Evolutionary conservation across 805 yeast genomes (phyloP).

Genomic region (Candida anglica): DNA sequence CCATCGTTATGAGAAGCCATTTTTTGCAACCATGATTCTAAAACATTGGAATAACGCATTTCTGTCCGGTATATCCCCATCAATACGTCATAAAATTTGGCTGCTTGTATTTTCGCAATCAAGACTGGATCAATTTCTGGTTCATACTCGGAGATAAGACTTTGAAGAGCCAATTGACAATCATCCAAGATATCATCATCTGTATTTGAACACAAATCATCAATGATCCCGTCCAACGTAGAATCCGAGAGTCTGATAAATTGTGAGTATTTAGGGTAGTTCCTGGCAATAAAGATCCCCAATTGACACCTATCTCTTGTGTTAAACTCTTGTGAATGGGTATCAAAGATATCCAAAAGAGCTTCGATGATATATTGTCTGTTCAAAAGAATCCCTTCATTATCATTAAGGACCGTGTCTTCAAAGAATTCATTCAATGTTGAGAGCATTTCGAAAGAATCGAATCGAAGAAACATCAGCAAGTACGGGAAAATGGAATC

Average conservation of each 20-base stretch:
- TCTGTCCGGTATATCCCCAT: conserved; percentile 53
- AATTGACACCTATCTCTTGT: conserved; percentile 30
- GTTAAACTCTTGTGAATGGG: conserved; percentile 18
- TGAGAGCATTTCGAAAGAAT: conserved; percentile 58
- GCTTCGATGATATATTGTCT: conserved; percentile 80
- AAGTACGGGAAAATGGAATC: conserved; percentile 71
- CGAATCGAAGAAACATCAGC: conserved; percentile 48
- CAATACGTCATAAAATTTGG: conserved; percentile 56
- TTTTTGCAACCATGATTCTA: conserved; percentile 48
- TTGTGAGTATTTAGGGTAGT: conserved; percentile 81
- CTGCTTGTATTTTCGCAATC: conserved; percentile 47
- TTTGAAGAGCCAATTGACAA: conserved; percentile 72
- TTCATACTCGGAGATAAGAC: conserved; percentile 62
- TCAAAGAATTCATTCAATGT: conserved; percentile 82
- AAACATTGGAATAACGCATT: conserved; percentile 46
- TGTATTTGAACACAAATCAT: conserved; percentile 43
- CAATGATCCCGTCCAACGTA: conserved; percentile 44
- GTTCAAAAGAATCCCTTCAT: conserved; percentile 42
- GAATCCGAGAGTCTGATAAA: conserved; percentile 70
- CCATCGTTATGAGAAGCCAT: background rate
- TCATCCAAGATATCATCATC: conserved; percentile 42
- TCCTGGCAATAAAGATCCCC: conserved; percentile 72
- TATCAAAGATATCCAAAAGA: conserved; percentile 54
- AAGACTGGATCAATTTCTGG: conserved; percentile 52
- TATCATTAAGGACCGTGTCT: conserved; percentile 69